phyloP scores from a whole-genome alignment of 1,139 yeast genomes.

The Pichia sp. region DNA sequence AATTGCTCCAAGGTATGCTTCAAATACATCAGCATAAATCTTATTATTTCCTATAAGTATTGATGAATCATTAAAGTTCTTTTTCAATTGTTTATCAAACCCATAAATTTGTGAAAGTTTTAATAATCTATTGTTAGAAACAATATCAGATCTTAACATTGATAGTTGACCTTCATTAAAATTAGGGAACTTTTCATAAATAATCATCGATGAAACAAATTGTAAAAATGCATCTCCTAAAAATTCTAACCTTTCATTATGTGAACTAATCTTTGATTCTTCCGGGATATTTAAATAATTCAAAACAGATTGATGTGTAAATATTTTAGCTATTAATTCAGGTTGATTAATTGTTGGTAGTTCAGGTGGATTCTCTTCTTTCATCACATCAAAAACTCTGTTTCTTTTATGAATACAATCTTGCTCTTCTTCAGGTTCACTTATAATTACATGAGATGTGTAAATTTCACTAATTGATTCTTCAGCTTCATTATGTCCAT shows the following conservation, averaged over 20 bases:
- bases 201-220: constrained; percentile 58
- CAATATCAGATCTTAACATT: constrained; percentile 58
- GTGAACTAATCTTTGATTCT: constrained; percentile 49
- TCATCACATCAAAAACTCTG: constrained; percentile 8
- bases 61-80: constrained; percentile 35
- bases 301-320: constrained; percentile 73
- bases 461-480: constrained; percentile 2
- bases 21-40: constrained; percentile 69
- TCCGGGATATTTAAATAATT: constrained; percentile 50
- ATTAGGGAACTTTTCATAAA: constrained; percentile 60
- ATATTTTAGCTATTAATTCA: constrained; percentile 57
- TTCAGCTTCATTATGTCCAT: background rate
- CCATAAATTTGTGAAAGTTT: constrained; percentile 67
- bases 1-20: constrained; percentile 83
- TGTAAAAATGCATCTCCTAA: constrained; percentile 84
- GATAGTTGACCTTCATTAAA: constrained; percentile 79
- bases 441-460: background rate
- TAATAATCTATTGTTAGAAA: constrained; percentile 64
- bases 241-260: constrained; percentile 87
- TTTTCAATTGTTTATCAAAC: constrained; percentile 54
- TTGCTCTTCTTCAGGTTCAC: background rate
- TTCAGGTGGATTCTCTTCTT: constrained; percentile 45
- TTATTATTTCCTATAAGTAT: constrained; percentile 42
- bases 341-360: constrained; percentile 63
- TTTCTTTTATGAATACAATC: constrained; percentile 8